Percentiles rank a stretch among this genome's conserved stretches.
phyloP scores from a whole-genome alignment of 192 early-diverging fungal genomes.

The Mortierella hygrophila region DNA sequence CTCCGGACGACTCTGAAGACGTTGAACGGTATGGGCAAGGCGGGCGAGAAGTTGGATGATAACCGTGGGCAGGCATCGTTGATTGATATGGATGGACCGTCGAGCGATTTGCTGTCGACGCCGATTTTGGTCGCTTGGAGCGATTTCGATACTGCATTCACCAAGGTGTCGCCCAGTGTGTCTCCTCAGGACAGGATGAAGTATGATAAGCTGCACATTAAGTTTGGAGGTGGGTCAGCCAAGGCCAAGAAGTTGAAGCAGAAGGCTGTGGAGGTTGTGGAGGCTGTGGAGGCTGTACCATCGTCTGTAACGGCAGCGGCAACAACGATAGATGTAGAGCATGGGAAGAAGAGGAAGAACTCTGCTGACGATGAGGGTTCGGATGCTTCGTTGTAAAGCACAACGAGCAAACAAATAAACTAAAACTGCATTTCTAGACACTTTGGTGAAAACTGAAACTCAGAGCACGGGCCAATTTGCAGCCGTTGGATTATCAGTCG shows the following conservation, averaged over 20 bases:
- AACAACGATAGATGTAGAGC: neutral
- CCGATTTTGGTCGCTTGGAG: constrained; percentile 65
- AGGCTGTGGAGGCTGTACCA: too few species aligned
- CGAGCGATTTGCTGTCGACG: constrained; percentile 37
- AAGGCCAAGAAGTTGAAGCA: constrained; percentile 39
- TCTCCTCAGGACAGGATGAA: constrained; percentile 65
- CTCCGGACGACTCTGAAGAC: constrained; percentile 70
- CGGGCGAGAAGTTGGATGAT: constrained; percentile 44
- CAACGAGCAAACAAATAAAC: neutral
- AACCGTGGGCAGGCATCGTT: constrained; percentile 18
- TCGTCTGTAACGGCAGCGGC: neutral
- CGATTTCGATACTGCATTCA: constrained; percentile 88
- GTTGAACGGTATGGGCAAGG: constrained; percentile 56
- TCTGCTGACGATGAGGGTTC: constrained; percentile 19
- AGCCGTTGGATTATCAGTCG: neutral
- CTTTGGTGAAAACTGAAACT: neutral
- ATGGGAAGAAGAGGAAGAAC: neutral
- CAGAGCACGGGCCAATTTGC: neutral
- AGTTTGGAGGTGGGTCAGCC: constrained; percentile 58
- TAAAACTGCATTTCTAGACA: neutral
- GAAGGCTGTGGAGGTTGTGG: constrained; percentile 15
- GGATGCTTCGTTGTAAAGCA: constrained; percentile 34
- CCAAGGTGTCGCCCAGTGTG: constrained; percentile 86
- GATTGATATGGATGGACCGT: constrained; percentile 21
- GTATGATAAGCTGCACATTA: constrained; percentile 60